Percentiles rank a stretch among this genome's conserved stretches.
phyloP scores from a whole-genome alignment of 768 basidiomycete genomes.

The Mycena alexandri region DNA sequence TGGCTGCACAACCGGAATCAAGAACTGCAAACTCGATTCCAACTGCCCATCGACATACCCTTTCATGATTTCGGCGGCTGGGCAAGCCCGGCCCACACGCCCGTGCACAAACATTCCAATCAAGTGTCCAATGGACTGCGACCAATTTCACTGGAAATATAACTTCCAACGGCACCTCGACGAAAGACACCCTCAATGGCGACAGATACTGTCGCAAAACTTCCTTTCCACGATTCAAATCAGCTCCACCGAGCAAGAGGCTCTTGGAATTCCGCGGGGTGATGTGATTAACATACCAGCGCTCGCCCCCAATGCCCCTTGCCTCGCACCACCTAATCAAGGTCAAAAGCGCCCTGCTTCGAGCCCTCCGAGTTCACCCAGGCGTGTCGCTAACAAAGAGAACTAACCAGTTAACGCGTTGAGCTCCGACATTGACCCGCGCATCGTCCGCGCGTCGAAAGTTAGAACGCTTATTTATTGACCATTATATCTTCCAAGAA shows the following conservation, averaged over 20 bases:
- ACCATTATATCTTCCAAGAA: constrained; percentile 7
- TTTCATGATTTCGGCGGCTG: not conserved
- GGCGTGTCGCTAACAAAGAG: constrained; percentile 18
- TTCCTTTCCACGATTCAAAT: not conserved
- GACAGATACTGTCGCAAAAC: not conserved
- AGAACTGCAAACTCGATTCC: constrained; percentile 1
- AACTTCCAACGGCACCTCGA: constrained; percentile 6
- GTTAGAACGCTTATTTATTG: constrained; percentile 12
- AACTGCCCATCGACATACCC: constrained; percentile 6
- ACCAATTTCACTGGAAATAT: too few species aligned
- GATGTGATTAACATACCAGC: constrained; percentile 7
- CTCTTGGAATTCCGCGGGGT: constrained; percentile 6
- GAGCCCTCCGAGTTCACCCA: constrained; percentile 17
- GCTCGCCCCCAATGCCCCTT: not conserved
- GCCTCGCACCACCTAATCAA: constrained; percentile 10
- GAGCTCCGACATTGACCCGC: constrained; percentile 2
- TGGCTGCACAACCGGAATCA: not conserved
- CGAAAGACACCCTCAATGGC: constrained; percentile 3
- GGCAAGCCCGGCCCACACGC: not conserved
- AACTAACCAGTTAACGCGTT: constrained; percentile 1
- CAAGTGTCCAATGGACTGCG: not conserved
- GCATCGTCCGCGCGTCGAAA: constrained; percentile 7
- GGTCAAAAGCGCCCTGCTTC: constrained; percentile 9
- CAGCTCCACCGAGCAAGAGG: constrained; percentile 1
- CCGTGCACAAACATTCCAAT: constrained; percentile 15